Evolutionary conservation across 768 basidiomycete genomes (phyloP), one percentile per base, ranked within the genome.

Genomic region (Xerocomellus chrysenteron): DNA sequence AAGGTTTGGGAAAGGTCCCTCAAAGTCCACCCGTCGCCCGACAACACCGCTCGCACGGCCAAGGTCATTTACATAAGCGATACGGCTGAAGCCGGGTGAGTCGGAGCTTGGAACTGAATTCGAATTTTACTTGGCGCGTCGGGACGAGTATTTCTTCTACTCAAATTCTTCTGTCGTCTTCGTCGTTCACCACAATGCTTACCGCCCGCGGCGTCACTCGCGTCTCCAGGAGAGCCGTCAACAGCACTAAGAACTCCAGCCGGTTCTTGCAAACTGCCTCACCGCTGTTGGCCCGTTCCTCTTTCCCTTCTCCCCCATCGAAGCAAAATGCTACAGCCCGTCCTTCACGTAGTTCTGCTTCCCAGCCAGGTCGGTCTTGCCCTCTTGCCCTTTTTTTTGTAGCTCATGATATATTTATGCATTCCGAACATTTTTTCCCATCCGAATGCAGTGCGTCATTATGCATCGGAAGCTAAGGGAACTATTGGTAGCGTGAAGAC

Each of bases 401-500:
- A 47, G 2, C 30, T 66, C 28, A 70, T 8, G 2, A 11, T 32
- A 16, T 32, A 16, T 39, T 58, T 17, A 8, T 39, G 2, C 26
- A 39, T 49, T 51, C 32, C 32, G 6, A 36, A 30, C 48, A 12
- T 57, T 54, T 56, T 50, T 52, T 40, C 48, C 44, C 13, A 28
- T 50, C 19, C 43, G 58, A 54, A 56, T 40, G 13, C 66, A 87
- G 88, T 81, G 61, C 94, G 94, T 73, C 78, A 86, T 48, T 96
- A 95, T 82, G 95, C 95, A 61, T 94, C 94, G 53, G 94, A 96
- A 75, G 83, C 90, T 57, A 88, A 85, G 79, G 75, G 67, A 63
- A 74, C 81, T 52, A 76, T 82, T 66, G 95, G 95, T 66, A 77
- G 83, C 45, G 91, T 98, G 71, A 97, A 98, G 83, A 95, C 94